Evolutionary conservation across 106 monocot species (phyloP), one percentile per base, ranked within the genome.

Genomic region (Gastrodia elata): DNA sequence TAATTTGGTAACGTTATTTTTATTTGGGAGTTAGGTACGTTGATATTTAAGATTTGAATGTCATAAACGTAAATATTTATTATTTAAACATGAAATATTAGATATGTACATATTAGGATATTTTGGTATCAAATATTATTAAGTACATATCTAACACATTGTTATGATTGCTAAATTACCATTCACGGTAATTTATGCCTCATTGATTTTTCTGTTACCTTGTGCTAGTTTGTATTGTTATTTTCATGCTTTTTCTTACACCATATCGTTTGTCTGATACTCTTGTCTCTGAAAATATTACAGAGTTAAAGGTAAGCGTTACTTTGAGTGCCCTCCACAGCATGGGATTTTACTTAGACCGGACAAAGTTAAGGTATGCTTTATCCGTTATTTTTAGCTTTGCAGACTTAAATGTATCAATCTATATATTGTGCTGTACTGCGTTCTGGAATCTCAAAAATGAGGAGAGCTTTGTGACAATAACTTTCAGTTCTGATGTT

Each of bases 281-380:
- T n/a, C n/a, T n/a, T n/a, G 37, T 37, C 18, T n/a, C 20, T 67
- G 67, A 22, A 0, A 67, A 67, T 84, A n/a, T 52, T 84, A 32
- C 79, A 96, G 96, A 87, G 87, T 92, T 52, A 92, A 90, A 83
- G 92, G 96, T 44, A 83, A 80, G 38, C 80, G 81, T 5, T 92
- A 88, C 74, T 96, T 96, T 68, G 67, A 87, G 18, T 96, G 92
- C 84, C 87, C 81, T 43, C 82, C 90, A 39, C 87, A 82, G 16
- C 92, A 96, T 81, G 92, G 96, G 34, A 74, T 81, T 16, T 74
- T 96, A 24, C 71, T 92, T 49, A 82, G 90, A 68, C 96, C 92
- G 36, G 96, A 90, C 59, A 96, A 92, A 90, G 85, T 96, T 26
- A 96, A 90, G 92, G 92, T 92, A 74, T 6, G 65, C 61, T 2